Conservation (phyloP, 2,329 filamentous ascomycete genomes). For the Botrytis galanthina region DNA sequence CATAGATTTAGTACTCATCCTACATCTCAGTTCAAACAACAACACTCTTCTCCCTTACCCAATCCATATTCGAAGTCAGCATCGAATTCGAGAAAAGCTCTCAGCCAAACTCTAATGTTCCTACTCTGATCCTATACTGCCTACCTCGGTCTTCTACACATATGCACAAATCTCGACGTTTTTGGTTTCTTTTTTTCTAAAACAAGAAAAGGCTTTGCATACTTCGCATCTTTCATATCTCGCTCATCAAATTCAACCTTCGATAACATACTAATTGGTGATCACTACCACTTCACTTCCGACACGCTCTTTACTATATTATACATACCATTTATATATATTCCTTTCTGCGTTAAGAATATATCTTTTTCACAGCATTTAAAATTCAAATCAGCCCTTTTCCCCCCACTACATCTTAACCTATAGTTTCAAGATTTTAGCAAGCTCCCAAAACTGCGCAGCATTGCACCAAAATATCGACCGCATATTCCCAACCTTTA, state of each 20-base stretch:
- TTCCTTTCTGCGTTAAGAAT: background rate
- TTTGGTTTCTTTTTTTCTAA: constrained; percentile 3
- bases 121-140: constrained; percentile 4
- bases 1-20: constrained; percentile 18
- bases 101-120: constrained; percentile 8
- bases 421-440: constrained; percentile 1
- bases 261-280: constrained; percentile 8
- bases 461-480: constrained; percentile 11
- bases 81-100: constrained; percentile 6
- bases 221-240: constrained; percentile 6
- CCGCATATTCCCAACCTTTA: constrained; percentile 10
- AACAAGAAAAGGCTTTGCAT: constrained; percentile 1
- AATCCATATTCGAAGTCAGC: constrained; percentile 2
- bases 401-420: background rate
- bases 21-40: constrained; percentile 17
- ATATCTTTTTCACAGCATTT: background rate
- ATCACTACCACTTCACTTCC: background rate
- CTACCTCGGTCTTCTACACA: background rate
- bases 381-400: constrained; percentile 5
- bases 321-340: constrained; percentile 9
- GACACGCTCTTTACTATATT: constrained; percentile 9
- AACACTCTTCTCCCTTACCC: constrained; percentile 4
- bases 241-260: background rate
- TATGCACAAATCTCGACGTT: background rate
- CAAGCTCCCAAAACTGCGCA: constrained; percentile 11